Base-by-base conservation (phyloP, 805 yeast species). In the Saccharomycopsis sp. region DNA sequence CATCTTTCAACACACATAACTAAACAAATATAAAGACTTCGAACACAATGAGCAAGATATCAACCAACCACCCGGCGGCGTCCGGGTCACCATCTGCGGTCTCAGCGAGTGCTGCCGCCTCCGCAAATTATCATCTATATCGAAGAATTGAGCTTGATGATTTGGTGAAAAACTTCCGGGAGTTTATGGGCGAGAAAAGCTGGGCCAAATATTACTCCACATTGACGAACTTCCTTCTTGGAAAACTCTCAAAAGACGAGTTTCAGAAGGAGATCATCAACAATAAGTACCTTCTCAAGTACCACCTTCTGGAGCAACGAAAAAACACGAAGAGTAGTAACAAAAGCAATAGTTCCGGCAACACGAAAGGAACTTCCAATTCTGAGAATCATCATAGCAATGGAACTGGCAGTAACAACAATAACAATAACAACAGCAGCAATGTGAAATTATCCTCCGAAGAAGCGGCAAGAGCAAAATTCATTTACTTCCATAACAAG, bases 181-280 rank as follows among this genome's bases (percentile, higher is more conserved):
- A 78, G 55, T 77, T 79, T 60, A 70, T 92, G 59, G 97, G 97
- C 1, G 75, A 78, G 51, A 80, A 82, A 55, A 68, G 66, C 52
- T 92, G 99, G 99, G 92, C 86, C 61, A 79, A 79, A 59, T 92
- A 92, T 70, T 91, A 95, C 62, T 87, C 84, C 57, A 78, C 89
- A 3, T 78, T 94, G 23, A 83, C 92, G 54, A 73, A 80, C 55
- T 92, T 91, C 65, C 74, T 92, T 44, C 75, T 86, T 44, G 97
- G 97, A 3, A 86, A 84, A 68, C 74, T 91, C 18, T 86, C 96
- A 9, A 77, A 97, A 53, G 70, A 71, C 20, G 99, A 92, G 70
- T 75, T 92, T 34, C 62, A 73, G 70, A 54, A 67, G 66, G 63
- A 37, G 18, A 52, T 44, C 8, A 44, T 58, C 5, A 34, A 47